Base-by-base conservation (phyloP, 73 alveolate genomes). In the Tetrahymena borealis region DNA sequence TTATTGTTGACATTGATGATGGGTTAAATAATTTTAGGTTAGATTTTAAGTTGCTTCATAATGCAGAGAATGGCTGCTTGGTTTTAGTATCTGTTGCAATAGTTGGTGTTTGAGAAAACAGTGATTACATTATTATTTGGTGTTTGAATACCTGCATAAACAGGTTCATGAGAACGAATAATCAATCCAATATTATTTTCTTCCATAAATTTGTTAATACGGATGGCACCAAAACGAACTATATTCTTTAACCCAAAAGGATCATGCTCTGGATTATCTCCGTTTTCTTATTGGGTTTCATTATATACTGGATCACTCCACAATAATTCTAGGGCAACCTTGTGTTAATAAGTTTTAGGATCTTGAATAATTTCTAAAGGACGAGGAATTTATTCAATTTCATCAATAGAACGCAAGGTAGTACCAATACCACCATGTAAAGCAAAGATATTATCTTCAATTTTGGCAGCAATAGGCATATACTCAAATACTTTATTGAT, bases 361-460 rank as follows among this genome's bases (percentile, higher is more conserved):
- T 97, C 98, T 79, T 96, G 98, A 39, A 92, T 91, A 20, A 97
- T 96, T 91, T 97, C 95, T 13, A 96, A 90, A n/a, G 99, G 98
- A 60, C 98, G 93, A 39, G 93, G 91, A 42, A 97, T 96, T 33
- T 95, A 91, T 39, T 94, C 97, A 38, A 97, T 97, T 95, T 97
- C 98, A 78, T 95, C 98, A 37, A 96, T 95, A 38, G 94, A 92
- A 13, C 97, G 91, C 38, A 97, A 91, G 0, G 99, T 96, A 18
- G 97, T 92, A 11, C 99, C 99, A 5, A 97, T 97, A 24, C 99
- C 99, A 16, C 99, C 99, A 95, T 97, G 98, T 3, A 97, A 90
- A 18, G 97, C 96, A 28, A 97, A 91, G 18, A 96, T 96, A 31
- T 95, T 93, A 78, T 94, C 97, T 85, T 96, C 98, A 8, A 97